A percentile compares a stretch with the other conserved stretches of the same genome.
Evolutionary conservation across 2,329 filamentous ascomycete species (phyloP).

Genomic region (Alternaria dauci): DNA sequence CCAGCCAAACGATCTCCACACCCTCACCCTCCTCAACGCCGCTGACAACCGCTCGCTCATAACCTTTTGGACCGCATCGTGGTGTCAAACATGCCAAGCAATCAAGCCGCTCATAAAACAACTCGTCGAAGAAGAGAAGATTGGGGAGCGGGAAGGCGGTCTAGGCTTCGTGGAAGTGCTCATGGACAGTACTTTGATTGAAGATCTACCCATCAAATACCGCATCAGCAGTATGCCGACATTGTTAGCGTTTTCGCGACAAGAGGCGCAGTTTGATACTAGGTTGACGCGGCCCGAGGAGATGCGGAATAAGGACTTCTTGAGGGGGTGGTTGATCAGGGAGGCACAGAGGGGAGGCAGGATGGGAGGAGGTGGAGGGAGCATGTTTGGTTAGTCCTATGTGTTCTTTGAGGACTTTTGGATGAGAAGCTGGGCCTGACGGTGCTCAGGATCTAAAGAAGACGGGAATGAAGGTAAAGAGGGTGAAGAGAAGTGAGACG

Average conservation of each 20-base stretch:
- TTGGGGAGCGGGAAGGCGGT: slow-evolving; percentile 57
- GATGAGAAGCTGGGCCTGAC: background rate
- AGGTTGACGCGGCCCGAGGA: slow-evolving; percentile 55
- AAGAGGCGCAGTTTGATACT: slow-evolving; percentile 60
- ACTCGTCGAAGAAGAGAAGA: slow-evolving; percentile 54
- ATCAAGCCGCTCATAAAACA: slow-evolving; percentile 54
- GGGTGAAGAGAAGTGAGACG: background rate
- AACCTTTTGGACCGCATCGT: slow-evolving; percentile 61
- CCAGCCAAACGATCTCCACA: slow-evolving; percentile 57
- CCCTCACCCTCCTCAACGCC: slow-evolving; percentile 58
- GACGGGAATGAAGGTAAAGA: background rate
- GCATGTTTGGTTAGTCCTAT: slow-evolving; percentile 47
- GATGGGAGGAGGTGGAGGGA: slow-evolving; percentile 56
- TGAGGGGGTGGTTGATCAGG: slow-evolving; percentile 57
- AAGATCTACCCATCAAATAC: slow-evolving; percentile 53
- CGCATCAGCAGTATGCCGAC: slow-evolving; percentile 57
- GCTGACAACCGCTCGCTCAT: slow-evolving; percentile 56
- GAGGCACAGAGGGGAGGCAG: slow-evolving; percentile 58
- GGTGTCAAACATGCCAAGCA: slow-evolving; percentile 56
- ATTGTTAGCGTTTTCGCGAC: slow-evolving; percentile 59
- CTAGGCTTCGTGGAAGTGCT: slow-evolving; percentile 60
- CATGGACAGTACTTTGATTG: slow-evolving; percentile 57
- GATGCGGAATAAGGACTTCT: slow-evolving; percentile 55
- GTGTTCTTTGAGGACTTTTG: background rate
- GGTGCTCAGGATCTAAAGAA: slow-evolving; percentile 7